Percentiles rank a stretch among this genome's conserved stretches.
Conservation (phyloP, 768 basidiomycete species). For the Suillus tomentosus region DNA sequence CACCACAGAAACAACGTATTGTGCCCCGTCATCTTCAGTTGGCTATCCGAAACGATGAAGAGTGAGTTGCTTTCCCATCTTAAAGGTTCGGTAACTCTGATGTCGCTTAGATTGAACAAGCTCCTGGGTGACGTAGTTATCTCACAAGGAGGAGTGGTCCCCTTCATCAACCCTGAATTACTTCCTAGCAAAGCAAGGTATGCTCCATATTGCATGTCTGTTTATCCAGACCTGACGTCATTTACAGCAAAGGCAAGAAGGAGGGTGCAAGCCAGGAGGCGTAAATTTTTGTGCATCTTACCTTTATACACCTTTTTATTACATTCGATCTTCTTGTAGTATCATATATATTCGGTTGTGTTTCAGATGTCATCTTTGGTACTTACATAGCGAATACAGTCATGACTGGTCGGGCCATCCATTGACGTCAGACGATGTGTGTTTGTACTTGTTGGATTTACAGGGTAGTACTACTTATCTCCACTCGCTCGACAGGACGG, state of each 20-base stretch:
- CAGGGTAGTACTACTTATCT: neutral
- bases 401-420: neutral
- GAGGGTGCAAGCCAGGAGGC: constrained; percentile 36
- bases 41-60: constrained; percentile 90
- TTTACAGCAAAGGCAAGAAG: constrained; percentile 36
- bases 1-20: constrained; percentile 80
- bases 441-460: constrained; percentile 1
- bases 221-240: constrained; percentile 10
- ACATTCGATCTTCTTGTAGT: constrained; percentile 25
- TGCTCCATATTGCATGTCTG: constrained; percentile 2
- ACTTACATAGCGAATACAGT: neutral
- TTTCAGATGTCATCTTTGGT: neutral
- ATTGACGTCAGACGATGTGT: neutral
- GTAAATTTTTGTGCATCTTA: constrained; percentile 16
- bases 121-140: constrained; percentile 86
- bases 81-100: neutral
- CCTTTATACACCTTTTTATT: constrained; percentile 32
- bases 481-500: neutral
- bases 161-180: constrained; percentile 56
- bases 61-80: constrained; percentile 42
- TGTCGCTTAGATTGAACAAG: constrained; percentile 57
- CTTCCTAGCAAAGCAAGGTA: constrained; percentile 35
- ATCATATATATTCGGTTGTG: constrained; percentile 26
- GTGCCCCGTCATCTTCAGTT: constrained; percentile 92
- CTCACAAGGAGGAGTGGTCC: constrained; percentile 88